A percentile compares a stretch with the other conserved stretches of the same genome.
These are phyloP conservation scores for Mycena citricolor DNA, from an alignment of 1,284 basidiomycete species.

Conservation along the genomic window DNA sequence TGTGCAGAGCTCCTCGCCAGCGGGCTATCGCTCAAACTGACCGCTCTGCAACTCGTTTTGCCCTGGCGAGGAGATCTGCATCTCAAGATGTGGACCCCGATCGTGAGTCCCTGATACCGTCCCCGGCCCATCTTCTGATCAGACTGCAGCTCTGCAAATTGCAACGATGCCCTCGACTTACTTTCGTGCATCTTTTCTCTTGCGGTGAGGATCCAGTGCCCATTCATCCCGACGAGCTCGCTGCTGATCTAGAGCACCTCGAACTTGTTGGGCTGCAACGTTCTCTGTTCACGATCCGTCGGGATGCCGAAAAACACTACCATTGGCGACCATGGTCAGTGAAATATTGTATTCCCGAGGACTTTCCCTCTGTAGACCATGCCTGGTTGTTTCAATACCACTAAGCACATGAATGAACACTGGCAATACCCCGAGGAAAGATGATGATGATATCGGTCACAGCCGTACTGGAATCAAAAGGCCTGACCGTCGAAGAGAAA, in stretches of 20 bases:
- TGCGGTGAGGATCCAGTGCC: constrained; percentile 31
- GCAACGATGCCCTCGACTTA: constrained; percentile 29
- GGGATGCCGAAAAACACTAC: constrained; percentile 26
- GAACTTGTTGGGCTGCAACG: constrained; percentile 36
- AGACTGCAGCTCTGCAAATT: constrained; percentile 31
- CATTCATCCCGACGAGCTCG: constrained; percentile 34
- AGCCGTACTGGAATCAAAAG: no score
- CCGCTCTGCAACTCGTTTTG: constrained; percentile 34
- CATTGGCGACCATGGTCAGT: constrained; percentile 39
- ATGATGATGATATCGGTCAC: no score
- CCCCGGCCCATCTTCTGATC: background rate
- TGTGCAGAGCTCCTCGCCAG: constrained; percentile 25
- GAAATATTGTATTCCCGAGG: constrained; percentile 36
- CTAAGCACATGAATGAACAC: no score
- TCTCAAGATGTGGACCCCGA: constrained; percentile 16
- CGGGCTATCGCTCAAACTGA: constrained; percentile 27
- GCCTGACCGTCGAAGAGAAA: no score
- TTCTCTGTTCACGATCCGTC: constrained; percentile 36
- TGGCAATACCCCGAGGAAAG: no score
- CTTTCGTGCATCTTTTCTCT: constrained; percentile 37
- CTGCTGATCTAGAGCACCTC: constrained; percentile 32
- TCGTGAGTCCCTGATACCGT: constrained; percentile 14
- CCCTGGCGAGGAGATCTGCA: constrained; percentile 28
- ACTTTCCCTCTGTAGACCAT: constrained; percentile 35
- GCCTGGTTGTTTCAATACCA: constrained; percentile 41